These are phyloP conservation scores for Trichophyton benhamiae DNA, from an alignment of 2,329 filamentous ascomycete species.

Conservation along the genomic window DNA sequence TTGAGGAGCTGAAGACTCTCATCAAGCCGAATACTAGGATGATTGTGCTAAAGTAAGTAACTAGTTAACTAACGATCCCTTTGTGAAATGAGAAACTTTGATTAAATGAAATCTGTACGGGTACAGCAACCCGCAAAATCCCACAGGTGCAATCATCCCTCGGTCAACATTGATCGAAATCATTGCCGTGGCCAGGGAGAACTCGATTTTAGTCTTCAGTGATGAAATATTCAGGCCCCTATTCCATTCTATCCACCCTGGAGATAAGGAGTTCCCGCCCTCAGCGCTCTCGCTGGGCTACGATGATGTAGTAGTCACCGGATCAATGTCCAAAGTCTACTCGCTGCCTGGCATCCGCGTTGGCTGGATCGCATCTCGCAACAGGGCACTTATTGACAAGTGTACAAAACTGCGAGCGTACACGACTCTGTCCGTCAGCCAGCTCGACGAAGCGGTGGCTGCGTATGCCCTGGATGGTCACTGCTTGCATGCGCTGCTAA, in stretches of 20 bases:
- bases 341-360: constrained; percentile 68
- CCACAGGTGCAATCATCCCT: constrained; percentile 59
- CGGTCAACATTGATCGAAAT: constrained; percentile 49
- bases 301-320: constrained; percentile 56
- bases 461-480: constrained; percentile 56
- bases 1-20: constrained; percentile 52
- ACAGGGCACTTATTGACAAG: constrained; percentile 48
- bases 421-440: constrained; percentile 76
- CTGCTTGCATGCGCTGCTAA: constrained; percentile 52
- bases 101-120: constrained; percentile 47
- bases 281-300: constrained; percentile 63
- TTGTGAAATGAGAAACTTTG: constrained; percentile 22
- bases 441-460: constrained; percentile 67
- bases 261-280: constrained; percentile 46
- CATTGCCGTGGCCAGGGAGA: constrained; percentile 49
- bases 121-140: constrained; percentile 69
- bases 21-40: constrained; percentile 44
- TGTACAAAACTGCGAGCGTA: constrained; percentile 61
- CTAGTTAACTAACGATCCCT: not conserved
- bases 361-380: constrained; percentile 68
- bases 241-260: constrained; percentile 55
- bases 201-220: constrained; percentile 54
- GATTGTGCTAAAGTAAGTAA: constrained; percentile 46
- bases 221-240: constrained; percentile 79
- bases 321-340: constrained; percentile 78